Evolutionary conservation across 2,329 filamentous ascomycete species (phyloP).

Genomic region (Xylaria polymorpha): DNA sequence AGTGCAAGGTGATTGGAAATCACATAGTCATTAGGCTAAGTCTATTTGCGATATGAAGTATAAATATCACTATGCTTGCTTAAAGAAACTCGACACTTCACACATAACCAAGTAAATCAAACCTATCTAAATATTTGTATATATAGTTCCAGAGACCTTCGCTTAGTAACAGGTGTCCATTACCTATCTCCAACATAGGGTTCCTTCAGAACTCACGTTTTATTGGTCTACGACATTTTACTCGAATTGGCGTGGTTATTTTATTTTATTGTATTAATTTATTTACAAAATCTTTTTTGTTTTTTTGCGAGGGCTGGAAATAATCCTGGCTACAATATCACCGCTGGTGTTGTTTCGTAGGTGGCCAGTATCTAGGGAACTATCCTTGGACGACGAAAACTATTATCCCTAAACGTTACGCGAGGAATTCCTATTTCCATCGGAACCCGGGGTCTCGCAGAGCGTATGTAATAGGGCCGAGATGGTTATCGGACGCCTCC

Average conservation of each 20-base stretch:
- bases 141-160: too few species aligned
- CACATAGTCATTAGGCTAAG: background rate
- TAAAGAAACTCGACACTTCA: background rate
- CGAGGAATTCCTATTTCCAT: background rate
- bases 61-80: background rate
- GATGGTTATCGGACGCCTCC: background rate
- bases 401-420: background rate
- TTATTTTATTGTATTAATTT: too few species aligned
- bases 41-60: background rate
- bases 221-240: background rate
- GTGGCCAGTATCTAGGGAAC: background rate
- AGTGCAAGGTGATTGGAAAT: background rate
- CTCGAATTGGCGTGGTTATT: background rate
- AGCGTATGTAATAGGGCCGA: slow-evolving; percentile 14
- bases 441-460: background rate
- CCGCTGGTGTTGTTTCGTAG: background rate
- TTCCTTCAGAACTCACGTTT: background rate
- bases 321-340: background rate
- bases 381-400: background rate
- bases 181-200: too few species aligned
- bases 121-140: too few species aligned
- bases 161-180: too few species aligned
- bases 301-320: background rate
- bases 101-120: too few species aligned
- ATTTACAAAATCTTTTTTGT: too few species aligned